A percentile compares a stretch with the other conserved stretches of the same genome.
These are phyloP conservation scores for Penicillium sp. DNA, from an alignment of 2,329 filamentous ascomycete genomes.

Conservation along the genomic window DNA sequence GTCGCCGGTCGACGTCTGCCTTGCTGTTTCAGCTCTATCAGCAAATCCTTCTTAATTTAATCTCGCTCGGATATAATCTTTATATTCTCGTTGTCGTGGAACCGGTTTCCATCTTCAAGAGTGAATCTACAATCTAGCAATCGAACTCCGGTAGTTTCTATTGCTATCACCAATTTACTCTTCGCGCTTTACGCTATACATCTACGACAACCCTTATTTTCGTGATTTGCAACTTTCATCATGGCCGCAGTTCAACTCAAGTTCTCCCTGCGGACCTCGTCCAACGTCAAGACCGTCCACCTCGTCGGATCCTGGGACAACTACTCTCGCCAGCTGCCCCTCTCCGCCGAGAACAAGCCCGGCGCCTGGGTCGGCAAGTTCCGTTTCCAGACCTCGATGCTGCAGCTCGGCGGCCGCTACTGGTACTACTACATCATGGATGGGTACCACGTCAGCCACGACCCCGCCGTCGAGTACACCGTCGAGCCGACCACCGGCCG, in stretches of 20 bases:
- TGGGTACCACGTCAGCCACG: constrained; percentile 96
- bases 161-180: constrained; percentile 19
- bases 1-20: constrained; percentile 36
- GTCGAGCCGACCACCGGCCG: constrained; percentile 95
- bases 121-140: constrained; percentile 14
- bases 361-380: constrained; percentile 96
- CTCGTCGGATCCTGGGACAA: constrained; percentile 98
- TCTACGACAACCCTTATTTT: constrained; percentile 9
- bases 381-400: constrained; percentile 83
- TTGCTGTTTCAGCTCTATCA: constrained; percentile 29
- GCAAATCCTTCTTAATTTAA: constrained; percentile 26
- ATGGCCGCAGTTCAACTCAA: constrained; percentile 89
- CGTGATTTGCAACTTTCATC: constrained; percentile 39
- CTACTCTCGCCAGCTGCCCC: constrained; percentile 90
- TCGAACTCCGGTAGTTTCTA: constrained; percentile 31
- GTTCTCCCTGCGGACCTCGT: constrained; percentile 92
- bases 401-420: constrained; percentile 88
- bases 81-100: constrained; percentile 31
- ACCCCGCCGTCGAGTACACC: constrained; percentile 83
- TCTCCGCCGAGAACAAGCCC: constrained; percentile 86
- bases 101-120: constrained; percentile 27
- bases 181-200: constrained; percentile 16
- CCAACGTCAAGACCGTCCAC: constrained; percentile 95
- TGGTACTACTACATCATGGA: constrained; percentile 99
- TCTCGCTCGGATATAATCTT: constrained; percentile 27